A percentile compares a stretch with the other conserved stretches of the same genome.
phyloP scores from a whole-genome alignment of 257 asterid genomes.

The Paraleonurus japonicus region DNA sequence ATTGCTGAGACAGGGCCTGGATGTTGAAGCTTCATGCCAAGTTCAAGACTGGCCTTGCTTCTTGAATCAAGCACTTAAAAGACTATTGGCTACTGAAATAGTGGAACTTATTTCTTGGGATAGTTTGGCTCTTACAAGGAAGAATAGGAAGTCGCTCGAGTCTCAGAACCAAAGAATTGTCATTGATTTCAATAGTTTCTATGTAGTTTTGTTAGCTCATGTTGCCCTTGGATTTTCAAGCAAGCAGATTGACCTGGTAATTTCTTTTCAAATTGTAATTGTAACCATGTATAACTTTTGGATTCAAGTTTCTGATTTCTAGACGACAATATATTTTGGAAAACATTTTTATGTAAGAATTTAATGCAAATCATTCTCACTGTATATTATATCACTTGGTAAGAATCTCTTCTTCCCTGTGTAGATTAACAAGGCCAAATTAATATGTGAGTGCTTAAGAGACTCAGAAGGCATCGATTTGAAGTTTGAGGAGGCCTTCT shows the following conservation, averaged over 20 bases:
- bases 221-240: slow-evolving; percentile 93
- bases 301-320: slow-evolving; percentile 6
- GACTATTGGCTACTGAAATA: slow-evolving; percentile 88
- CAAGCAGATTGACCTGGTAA: slow-evolving; percentile 83
- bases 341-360: not conserved
- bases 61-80: slow-evolving; percentile 77
- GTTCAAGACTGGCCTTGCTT: slow-evolving; percentile 98
- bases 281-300: slow-evolving; percentile 8
- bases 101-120: slow-evolving; percentile 93
- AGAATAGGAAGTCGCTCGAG: slow-evolving; percentile 82
- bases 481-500: slow-evolving; percentile 92
- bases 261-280: slow-evolving; percentile 3
- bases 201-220: slow-evolving; percentile 75
- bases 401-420: slow-evolving; percentile 21
- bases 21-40: slow-evolving; percentile 82
- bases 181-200: slow-evolving; percentile 83
- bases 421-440: slow-evolving; percentile 77
- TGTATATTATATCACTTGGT: slow-evolving; percentile 15
- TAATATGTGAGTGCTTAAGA: slow-evolving; percentile 77
- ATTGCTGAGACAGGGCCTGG: slow-evolving; percentile 93
- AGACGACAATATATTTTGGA: slow-evolving; percentile 6
- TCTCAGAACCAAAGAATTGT: slow-evolving; percentile 90
- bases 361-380: not conserved
- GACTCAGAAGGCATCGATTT: slow-evolving; percentile 89
- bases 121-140: slow-evolving; percentile 75